A percentile compares a stretch with the other conserved stretches of the same genome.
These are phyloP conservation scores for Conticribra guillardii DNA, from an alignment of 108 stramenopile species.

Conservation along the genomic window DNA sequence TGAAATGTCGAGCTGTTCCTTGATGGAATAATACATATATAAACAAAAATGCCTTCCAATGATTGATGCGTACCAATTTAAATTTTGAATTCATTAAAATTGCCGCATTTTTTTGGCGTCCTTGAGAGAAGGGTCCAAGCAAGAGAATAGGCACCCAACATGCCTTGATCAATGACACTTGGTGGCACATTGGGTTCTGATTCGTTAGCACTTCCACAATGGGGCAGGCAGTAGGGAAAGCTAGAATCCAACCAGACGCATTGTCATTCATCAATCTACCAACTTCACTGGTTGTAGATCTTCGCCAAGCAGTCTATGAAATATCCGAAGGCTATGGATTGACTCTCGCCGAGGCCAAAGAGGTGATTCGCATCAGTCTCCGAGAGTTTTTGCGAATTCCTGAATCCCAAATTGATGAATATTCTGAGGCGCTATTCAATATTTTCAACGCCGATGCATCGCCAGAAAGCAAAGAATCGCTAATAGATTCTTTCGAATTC, in stretches of 20 bases:
- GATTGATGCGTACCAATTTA: no score
- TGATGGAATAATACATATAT: no score
- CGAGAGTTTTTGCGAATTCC: conserved; percentile 25
- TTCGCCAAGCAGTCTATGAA: conserved; percentile 21
- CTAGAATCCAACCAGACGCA: conserved; percentile 14
- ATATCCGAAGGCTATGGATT: conserved; percentile 29
- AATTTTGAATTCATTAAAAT: no score
- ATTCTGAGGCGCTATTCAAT: conserved; percentile 18
- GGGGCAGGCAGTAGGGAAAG: conserved; percentile 36
- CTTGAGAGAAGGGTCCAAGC: no score
- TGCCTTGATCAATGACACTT: background rate
- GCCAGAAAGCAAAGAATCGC: background rate
- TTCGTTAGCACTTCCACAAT: conserved; percentile 1
- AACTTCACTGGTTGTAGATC: conserved; percentile 8
- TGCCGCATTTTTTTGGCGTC: no score
- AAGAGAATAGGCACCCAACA: background rate
- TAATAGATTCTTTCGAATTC: conserved; percentile 61
- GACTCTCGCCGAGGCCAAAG: conserved; percentile 14
- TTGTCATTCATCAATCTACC: conserved; percentile 37
- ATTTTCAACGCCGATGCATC: conserved; percentile 6
- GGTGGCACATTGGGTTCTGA: no score
- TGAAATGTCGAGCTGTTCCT: no score
- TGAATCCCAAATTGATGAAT: conserved; percentile 25
- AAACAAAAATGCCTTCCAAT: no score
- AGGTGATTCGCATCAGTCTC: conserved; percentile 21